Base-by-base conservation (phyloP, 805 yeast species). In the Grigorovia jiainica region DNA sequence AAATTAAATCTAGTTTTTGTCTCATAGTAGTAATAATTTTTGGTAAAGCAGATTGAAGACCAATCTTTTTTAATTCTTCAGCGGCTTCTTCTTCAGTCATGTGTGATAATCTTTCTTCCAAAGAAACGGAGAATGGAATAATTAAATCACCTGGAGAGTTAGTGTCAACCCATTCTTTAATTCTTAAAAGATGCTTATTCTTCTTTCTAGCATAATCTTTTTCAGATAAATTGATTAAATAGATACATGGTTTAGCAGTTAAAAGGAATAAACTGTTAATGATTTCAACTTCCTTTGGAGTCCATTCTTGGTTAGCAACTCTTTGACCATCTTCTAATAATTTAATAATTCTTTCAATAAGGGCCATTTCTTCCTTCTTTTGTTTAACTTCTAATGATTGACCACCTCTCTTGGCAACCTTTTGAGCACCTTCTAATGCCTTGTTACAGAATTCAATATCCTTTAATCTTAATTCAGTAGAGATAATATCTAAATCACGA, bases 161-260 rank as follows among this genome's bases (percentile, higher is more conserved):
- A 53, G 71, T 71, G 40, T 52, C 56, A 53, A 89, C 82, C 99
- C 99, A 92, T 67, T 80, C 79, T 68, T 87, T 80, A 63, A 92
- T 87, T 51, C 72, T 77, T 38, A 75, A 64, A 59, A 89, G 71
- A 63, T 82, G 82, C 77, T 87, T 87, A 75, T 90, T 90, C 75
- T 79, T 79, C 74, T 85, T 80, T 68, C 87, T 79, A 51, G 82
- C 69, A 68, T 79, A 92, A 65, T 92, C 98, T 47, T 72, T 76
- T 72, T 87, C 95, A 47, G 87, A 81, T 60, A 87, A 75, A 72
- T 92, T 92, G 56, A 90, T 81, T 58, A 92, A 75, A 71, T 85
- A 89, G 55, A 94, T 87, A 55, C 92, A 76, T 49, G 97, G 96
- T 69, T 92, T 92, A 49, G 98, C 96, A 11, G 97, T 87, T 58